Base-by-base conservation (phyloP, 345 rosid genomes). In the Salix koriyanagi region DNA sequence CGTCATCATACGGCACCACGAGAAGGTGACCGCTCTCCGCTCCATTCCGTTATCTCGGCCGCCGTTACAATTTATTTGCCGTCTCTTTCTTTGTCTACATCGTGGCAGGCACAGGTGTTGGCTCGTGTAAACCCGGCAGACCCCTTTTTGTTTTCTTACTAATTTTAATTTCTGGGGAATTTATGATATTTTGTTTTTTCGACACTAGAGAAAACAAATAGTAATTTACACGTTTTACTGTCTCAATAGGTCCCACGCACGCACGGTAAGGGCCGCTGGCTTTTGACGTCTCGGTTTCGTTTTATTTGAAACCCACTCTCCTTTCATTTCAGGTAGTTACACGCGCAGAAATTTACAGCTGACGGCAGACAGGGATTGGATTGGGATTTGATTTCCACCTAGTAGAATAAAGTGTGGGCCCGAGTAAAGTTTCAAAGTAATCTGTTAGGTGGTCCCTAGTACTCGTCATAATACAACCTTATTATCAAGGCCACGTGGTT, bases 41-140 rank as follows among this genome's bases (percentile, higher is more conserved):
- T 69, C 14, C n/a, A 50, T 34, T 68, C 73, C 80, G 73, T 72
- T 77, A 72, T 36, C 34, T 56, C 2, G 25, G 37, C 21, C 56
- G 60, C 72, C 83, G 74, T 67, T 73, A 52, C 70, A 44, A 21
- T 4, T 54, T 72, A 58, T 48, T 71, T 34, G 65, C 74, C 74
- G 73, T 77, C 79, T 77, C 78, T 73, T 72, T 79, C 82, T 13
- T 71, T 81, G 86, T 86, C 82, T 72, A 75, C 69, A 75, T 79
- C 76, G 69, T 79, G 88, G 83, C 83, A 81, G 82, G 85, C 88
- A 86, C 60, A 25, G 67, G 76, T 79, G 78, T 75, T 79, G 85
- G 83, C 86, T 71, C 83, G 75, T 68, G 86, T 77, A 83, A 71
- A 71, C 69, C 81, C 76, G 75, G 78, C 82, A 81, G 73, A 58